Evolutionary conservation across 2,329 filamentous ascomycete species (phyloP), one percentile per base, ranked within the genome.

Genomic region (Botrytis pseudocinerea): DNA sequence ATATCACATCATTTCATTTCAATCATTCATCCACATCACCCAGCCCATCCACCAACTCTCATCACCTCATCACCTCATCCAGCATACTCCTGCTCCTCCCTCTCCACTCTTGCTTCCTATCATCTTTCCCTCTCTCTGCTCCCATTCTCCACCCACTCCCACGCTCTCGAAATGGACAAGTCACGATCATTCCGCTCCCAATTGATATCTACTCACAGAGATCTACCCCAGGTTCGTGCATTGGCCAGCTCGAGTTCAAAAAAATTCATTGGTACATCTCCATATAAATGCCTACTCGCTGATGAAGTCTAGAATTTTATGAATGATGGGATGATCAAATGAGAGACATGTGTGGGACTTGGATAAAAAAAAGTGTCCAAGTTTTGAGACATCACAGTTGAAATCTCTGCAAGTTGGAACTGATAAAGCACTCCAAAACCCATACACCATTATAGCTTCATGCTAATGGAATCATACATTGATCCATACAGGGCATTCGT

Each of bases 151-250:
- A 54, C 64, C 35, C 10, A 7, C 64, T 66, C 64, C 46, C 64
- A 54, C 46, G 20, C 46, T 40, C 64, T 66, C 46, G 51, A 40
- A 66, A 54, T 28, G 35, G 35, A 20, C 64, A 54, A 66, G 40
- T 28, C 54, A 66, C 64, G 32, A 54, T 22, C 9, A 64, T 42
- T 64, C 61, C 61, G 18, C 61, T 46, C 20, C n/a, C n/a, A 64
- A 46, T 64, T 64, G 61, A 20, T 22, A 28, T 25, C 38, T 46
- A 12, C 64, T 66, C 44, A 66, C 46, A 66, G 14, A 40, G 46
- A 66, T 66, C 64, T 66, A 66, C 64, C 64, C 64, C 64, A 66
- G 64, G 64, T 66, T 66, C 64, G 32, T 66, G 64, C 64, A 66
- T 66, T 54, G 64, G 46, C 64, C 64, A 66, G 32, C 28, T n/a